These are phyloP conservation scores for Metschnikowia proteae DNA, from an alignment of 805 yeast genomes.

Conservation along the genomic window DNA sequence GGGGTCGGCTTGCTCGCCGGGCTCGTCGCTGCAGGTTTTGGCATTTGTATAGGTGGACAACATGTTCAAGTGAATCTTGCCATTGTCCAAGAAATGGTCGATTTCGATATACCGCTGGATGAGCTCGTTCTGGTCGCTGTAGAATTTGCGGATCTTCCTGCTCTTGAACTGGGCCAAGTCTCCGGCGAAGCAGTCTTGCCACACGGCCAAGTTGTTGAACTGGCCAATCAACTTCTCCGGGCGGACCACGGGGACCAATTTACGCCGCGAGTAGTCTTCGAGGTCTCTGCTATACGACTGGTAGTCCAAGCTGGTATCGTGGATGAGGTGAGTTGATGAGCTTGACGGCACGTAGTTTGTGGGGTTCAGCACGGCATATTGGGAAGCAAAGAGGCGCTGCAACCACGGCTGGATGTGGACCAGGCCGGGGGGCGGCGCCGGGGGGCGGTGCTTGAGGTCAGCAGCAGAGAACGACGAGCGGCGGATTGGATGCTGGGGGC, in stretches of 20 bases:
- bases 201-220: constrained; percentile 26
- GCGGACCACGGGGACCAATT: constrained; percentile 23
- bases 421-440: background rate
- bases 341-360: constrained; percentile 10
- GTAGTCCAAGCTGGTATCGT: constrained; percentile 5
- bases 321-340: constrained; percentile 7
- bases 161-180: constrained; percentile 21
- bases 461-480: constrained; percentile 16
- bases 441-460: constrained; percentile 11
- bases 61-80: constrained; percentile 59
- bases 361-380: constrained; percentile 31
- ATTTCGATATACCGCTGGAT: constrained; percentile 56
- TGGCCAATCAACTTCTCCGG: constrained; percentile 37
- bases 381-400: constrained; percentile 27
- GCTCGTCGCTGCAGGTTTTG: constrained; percentile 20
- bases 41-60: constrained; percentile 49
- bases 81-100: constrained; percentile 66
- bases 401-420: constrained; percentile 20
- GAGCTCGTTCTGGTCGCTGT: constrained; percentile 56
- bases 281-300: constrained; percentile 13
- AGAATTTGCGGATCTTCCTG: constrained; percentile 38
- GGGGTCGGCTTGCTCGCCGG: constrained; percentile 7
- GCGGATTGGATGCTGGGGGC: constrained; percentile 1
- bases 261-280: constrained; percentile 25
- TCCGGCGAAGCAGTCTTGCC: constrained; percentile 23